Base-by-base conservation (phyloP, 495 filamentous ascomycete species). In the Rusavskia elegans region DNA sequence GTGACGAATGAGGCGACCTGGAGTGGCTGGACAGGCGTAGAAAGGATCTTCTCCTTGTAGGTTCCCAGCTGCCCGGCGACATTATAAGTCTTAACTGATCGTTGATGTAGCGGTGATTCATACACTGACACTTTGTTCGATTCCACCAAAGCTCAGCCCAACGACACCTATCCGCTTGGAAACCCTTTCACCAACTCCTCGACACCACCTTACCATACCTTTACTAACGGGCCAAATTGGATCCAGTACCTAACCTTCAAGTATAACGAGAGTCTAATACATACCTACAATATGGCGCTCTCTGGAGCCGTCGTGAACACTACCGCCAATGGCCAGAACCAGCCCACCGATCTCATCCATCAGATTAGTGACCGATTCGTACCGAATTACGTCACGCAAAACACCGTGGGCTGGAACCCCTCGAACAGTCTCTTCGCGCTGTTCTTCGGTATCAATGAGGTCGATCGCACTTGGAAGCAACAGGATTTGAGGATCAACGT, bases 81-180 rank as follows among this genome's bases (percentile, higher is more conserved):
- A 3, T 35, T 2, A 14, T 35, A 35, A 2, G 5, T 13, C n/a
- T 19, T 42, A 9, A 42, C 20, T 42, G 14, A 21, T 19, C 3
- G 40, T 19, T 8, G n/a, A 42, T 19, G 13, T 25, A 54, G 52
- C 56, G 69, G 69, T 6, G 73, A 81, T 59, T 81, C 77, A 3
- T 84, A 81, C 59, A 75, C 74, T 17, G 62, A 66, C 40, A 82
- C 77, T 23, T 77, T 76, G 45, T 92, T 90, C 67, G 72, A 85
- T 59, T 62, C 72, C 39, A 72, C 64, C 27, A 64, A 67, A 45
- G 66, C 72, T 9, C 78, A 83, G 49, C 83, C 86, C 14, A 71
- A 74, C 19, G 35, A 61, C 36, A 55, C 56, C 6, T 83, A 87
- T 60, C 84, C 85, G 0, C 69, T 92, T 54, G 85, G 86, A 17